Evolutionary conservation across 768 basidiomycete species (phyloP), one percentile per base, ranked within the genome.

Genomic region (Hortiboletus campestris): DNA sequence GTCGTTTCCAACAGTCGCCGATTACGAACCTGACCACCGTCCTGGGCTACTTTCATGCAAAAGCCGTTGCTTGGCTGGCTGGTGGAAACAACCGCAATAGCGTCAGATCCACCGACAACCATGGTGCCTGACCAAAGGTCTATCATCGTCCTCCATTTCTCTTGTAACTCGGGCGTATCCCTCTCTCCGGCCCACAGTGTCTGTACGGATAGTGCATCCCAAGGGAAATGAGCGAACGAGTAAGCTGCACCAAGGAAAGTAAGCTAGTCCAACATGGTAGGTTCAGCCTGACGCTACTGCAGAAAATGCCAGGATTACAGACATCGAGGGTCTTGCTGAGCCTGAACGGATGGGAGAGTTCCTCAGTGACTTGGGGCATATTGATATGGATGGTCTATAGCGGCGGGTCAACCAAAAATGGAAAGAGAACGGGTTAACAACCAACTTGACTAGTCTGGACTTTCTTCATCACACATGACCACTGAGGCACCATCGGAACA

Each of bases 91-190:
- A 78, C 51, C 73, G 68, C 68, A 66, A 78, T 38, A 25, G 76
- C 62, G 51, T 62, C 60, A 20, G 61, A 63, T 58, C 79, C 72
- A 43, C 78, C 80, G 9, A 84, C 77, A 45, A 79, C 79, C 51
- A 85, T 71, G 31, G 81, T 74, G 48, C 84, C 81, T 45, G 74
- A 70, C 72, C 78, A 87, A 40, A 76, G 66, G 6, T 73, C 62
- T 17, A 82, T 65, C 72, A 83, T 75, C 17, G 41, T 42, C 22
- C 63, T 69, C 86, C 86, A 89, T 31, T 59, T 53, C 2, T 65
- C 57, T 7, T 62, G 56, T 11, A 71, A 46, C n/a, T 78, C 72
- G 6, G 71, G 53, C 9, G 62, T 61, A 19, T 73, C 53, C 40
- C 68, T 52, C 11, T 63, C 58, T 36, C 76, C 76, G 10, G 62